Conservation (phyloP, 257 asterid genomes). For the Primulina huaijiensis region DNA sequence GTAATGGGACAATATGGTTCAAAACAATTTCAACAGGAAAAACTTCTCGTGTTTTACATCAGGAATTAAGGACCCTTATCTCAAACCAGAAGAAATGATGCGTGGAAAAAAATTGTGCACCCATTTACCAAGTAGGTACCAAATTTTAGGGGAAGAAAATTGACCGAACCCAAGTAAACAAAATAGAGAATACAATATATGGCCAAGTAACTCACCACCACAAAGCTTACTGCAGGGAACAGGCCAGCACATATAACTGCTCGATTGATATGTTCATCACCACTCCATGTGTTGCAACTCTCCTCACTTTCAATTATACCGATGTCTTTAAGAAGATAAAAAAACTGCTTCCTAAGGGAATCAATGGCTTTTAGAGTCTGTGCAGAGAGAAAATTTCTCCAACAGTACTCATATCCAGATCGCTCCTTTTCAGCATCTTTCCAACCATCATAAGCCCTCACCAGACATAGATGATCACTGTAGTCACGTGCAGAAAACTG, state of each 20-base stretch:
- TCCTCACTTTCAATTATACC: constrained; percentile 61
- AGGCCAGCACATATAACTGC: constrained; percentile 84
- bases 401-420: constrained; percentile 75
- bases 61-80: neutral
- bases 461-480: constrained; percentile 84
- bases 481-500: constrained; percentile 79
- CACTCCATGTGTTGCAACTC: constrained; percentile 72
- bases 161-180: constrained; percentile 8
- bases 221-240: constrained; percentile 93
- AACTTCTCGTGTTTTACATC: neutral
- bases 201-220: constrained; percentile 58
- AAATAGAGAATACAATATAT: constrained; percentile 10
- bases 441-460: constrained; percentile 94
- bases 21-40: neutral
- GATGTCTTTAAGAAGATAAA: constrained; percentile 65
- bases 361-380: constrained; percentile 89
- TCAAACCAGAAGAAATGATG: constrained; percentile 13
- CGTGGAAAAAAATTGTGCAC: constrained; percentile 9
- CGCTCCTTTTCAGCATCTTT: constrained; percentile 75
- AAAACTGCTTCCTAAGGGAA: constrained; percentile 79
- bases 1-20: neutral
- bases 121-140: neutral
- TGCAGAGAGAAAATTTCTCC: constrained; percentile 87
- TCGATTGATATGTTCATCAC: constrained; percentile 70
- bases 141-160: neutral